Percentiles rank a stretch among this genome's conserved stretches.
These are phyloP conservation scores for Ogataea siamensis DNA, from an alignment of 805 yeast genomes.

Conservation along the genomic window DNA sequence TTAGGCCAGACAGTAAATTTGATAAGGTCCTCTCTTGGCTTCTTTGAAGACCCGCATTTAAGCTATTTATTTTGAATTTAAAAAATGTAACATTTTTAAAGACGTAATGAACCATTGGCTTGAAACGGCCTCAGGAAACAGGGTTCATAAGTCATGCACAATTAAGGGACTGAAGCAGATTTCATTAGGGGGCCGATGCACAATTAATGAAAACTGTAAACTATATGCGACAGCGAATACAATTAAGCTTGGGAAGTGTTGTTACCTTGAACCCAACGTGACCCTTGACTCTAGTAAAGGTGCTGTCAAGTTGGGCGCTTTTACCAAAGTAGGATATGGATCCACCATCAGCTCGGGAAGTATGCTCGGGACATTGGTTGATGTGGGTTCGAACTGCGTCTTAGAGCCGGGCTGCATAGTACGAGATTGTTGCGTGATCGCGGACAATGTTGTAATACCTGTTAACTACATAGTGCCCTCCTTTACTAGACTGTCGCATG, in stretches of 20 bases:
- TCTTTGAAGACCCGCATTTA: conserved; percentile 2
- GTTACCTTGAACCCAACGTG: conserved; percentile 36
- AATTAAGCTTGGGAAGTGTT: conserved; percentile 44
- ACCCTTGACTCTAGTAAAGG: conserved; percentile 34
- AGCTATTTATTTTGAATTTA: background rate
- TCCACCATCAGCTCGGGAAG: conserved; percentile 41
- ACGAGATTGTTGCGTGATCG: conserved; percentile 52
- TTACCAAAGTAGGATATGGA: no score
- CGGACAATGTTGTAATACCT: conserved; percentile 42
- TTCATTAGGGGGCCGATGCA: conserved; percentile 45
- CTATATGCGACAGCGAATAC: conserved; percentile 16
- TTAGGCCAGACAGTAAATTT: conserved; percentile 1
- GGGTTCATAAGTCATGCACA: conserved; percentile 44
- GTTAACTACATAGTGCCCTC: conserved; percentile 49
- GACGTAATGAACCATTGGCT: conserved; percentile 34
- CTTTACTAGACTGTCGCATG: conserved; percentile 40
- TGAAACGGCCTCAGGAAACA: conserved; percentile 51
- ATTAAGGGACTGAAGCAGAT: conserved; percentile 44
- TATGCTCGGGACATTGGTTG: conserved; percentile 38
- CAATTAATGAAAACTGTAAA: conserved; percentile 38
- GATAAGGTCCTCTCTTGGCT: conserved; percentile 11
- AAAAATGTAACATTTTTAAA: background rate
- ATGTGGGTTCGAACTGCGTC: conserved; percentile 41
- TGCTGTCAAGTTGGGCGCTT: conserved; percentile 45
- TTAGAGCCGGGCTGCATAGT: conserved; percentile 39